A percentile compares a stretch with the other conserved stretches of the same genome.
Evolutionary conservation across 805 yeast genomes (phyloP).

Genomic region (Ascoidea rubescens): DNA sequence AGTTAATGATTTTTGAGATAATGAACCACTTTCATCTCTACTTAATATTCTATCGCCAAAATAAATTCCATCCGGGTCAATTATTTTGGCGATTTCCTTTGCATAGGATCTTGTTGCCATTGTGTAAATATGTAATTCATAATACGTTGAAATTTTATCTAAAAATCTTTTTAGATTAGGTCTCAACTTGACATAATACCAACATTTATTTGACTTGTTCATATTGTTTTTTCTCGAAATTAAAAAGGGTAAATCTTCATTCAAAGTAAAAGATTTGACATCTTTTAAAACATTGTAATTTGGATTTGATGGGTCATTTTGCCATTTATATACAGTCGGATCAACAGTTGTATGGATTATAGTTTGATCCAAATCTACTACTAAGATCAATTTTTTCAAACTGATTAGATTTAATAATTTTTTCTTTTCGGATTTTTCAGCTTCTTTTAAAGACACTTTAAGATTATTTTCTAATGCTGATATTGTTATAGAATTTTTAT

Average conservation of each 20-base stretch:
- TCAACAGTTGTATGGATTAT: conserved; percentile 97
- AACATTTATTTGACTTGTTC: conserved; percentile 33
- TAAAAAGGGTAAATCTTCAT: conserved; percentile 37
- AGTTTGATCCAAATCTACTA: conserved; percentile 94
- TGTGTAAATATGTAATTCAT: conserved; percentile 90
- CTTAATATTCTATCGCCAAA: conserved; percentile 89
- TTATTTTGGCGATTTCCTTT: conserved; percentile 71
- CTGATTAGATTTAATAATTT: conserved; percentile 46
- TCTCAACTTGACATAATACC: conserved; percentile 86
- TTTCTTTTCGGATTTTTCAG: conserved; percentile 62
- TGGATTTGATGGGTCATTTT: conserved; percentile 70
- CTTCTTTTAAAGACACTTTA: conserved; percentile 76
- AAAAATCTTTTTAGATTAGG: conserved; percentile 78
- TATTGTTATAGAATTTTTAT: conserved; percentile 69
- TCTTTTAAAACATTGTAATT: conserved; percentile 76
- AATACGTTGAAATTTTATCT: conserved; percentile 42
- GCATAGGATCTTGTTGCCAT: conserved; percentile 98
- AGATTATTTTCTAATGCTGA: conserved; percentile 79
- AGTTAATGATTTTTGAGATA: conserved; percentile 78
- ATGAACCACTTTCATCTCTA: conserved; percentile 87
- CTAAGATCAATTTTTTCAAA: conserved; percentile 66
- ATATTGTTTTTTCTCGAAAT: neutral
- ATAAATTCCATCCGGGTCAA: conserved; percentile 76
- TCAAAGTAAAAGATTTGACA: conserved; percentile 62
- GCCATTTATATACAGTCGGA: conserved; percentile 96